phyloP scores from a whole-genome alignment of 768 basidiomycete genomes.

The Termitomyces sp. region DNA sequence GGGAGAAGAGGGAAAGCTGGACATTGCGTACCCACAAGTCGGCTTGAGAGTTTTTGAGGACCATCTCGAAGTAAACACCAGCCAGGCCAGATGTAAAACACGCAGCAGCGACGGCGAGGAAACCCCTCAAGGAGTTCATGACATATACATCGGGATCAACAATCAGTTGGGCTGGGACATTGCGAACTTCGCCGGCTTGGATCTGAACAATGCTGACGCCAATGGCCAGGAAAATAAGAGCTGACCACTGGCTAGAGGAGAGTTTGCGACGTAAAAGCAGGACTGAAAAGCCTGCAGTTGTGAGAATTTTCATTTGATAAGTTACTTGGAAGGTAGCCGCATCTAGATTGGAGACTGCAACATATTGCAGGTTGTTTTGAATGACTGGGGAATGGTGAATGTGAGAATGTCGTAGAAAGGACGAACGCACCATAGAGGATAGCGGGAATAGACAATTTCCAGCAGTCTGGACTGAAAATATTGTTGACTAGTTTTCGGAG shows the following conservation, averaged over 20 bases:
- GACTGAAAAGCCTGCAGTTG: conserved; percentile 87
- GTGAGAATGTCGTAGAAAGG: neutral
- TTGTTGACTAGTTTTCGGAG: conserved; percentile 56
- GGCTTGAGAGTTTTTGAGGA: conserved; percentile 81
- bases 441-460: conserved; percentile 96
- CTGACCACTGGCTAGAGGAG: conserved; percentile 72
- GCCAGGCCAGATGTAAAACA: conserved; percentile 96
- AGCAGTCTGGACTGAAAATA: conserved; percentile 87
- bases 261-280: conserved; percentile 74
- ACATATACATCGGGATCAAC: conserved; percentile 33
- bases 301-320: conserved; percentile 97
- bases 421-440: conserved; percentile 70
- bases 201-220: conserved; percentile 90
- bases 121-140: conserved; percentile 83
- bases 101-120: conserved; percentile 83
- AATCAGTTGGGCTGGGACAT: conserved; percentile 12
- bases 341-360: conserved; percentile 89
- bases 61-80: conserved; percentile 98
- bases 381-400: conserved; percentile 44
- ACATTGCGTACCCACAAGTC: conserved; percentile 98
- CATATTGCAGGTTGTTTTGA: conserved; percentile 94
- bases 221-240: conserved; percentile 78
- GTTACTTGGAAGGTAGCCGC: conserved; percentile 96
- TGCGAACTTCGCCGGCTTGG: conserved; percentile 42
- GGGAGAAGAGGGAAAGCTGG: conserved; percentile 90